phyloP scores from a whole-genome alignment of 352 stramenopile genomes.

The Phytopythium boreale region DNA sequence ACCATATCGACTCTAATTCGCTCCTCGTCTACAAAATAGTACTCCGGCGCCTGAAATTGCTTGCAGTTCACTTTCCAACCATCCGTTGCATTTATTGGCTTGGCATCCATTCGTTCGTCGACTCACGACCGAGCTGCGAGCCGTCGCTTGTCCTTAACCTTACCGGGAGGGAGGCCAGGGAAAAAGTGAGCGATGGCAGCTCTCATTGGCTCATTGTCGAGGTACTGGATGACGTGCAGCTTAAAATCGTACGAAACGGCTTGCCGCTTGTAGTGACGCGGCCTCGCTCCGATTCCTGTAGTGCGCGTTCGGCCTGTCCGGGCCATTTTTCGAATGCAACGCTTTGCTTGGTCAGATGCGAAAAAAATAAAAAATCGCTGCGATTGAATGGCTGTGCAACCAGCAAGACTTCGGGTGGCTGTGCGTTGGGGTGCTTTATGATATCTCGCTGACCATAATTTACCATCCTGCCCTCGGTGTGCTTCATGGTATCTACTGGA shows the following conservation, averaged over 20 bases:
- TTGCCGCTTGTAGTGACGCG: not conserved
- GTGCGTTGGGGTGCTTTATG: not conserved
- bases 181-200: not conserved
- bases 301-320: not conserved
- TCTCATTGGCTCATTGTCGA: not conserved
- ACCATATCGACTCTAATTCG: no score
- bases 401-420: not conserved
- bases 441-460: not conserved
- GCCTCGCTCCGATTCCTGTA: not conserved
- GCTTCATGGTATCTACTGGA: not conserved
- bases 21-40: no score
- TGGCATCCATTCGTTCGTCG: no score
- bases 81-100: no score
- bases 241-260: not conserved
- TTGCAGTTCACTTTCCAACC: no score
- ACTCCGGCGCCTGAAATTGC: no score
- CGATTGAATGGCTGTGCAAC: not conserved
- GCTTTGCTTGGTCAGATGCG: no score
- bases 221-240: not conserved
- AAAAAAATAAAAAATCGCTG: not conserved
- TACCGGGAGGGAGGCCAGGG: not conserved
- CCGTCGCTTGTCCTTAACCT: no score
- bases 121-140: no score
- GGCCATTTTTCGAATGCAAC: not conserved
- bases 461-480: not conserved